Evolutionary conservation across 139 green algal genomes (phyloP).

Genomic region (Nannochloris sp.): DNA sequence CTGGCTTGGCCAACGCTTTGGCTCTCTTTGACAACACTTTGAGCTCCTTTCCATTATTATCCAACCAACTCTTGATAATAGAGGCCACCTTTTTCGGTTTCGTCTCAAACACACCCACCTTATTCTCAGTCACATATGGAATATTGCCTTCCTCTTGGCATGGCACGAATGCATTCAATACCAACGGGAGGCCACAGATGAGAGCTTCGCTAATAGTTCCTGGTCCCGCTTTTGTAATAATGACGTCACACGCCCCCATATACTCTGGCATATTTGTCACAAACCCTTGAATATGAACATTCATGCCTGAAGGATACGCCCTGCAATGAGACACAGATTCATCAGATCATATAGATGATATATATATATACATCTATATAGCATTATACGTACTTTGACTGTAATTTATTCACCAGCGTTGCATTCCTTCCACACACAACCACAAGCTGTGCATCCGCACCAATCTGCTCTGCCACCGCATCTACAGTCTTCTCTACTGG

Average conservation of each 20-base stretch:
- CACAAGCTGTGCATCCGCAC: constrained; percentile 56
- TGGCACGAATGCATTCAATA: constrained; percentile 92
- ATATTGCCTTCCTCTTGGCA: constrained; percentile 97
- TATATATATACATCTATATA: too few species aligned
- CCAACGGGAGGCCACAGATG: constrained; percentile 86
- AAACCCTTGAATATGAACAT: constrained; percentile 63
- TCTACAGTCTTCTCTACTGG: constrained; percentile 76
- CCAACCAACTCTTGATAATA: constrained; percentile 52
- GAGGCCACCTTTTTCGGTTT: constrained; percentile 14
- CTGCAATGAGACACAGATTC: neutral
- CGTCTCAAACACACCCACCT: constrained; percentile 28
- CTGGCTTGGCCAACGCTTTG: constrained; percentile 46
- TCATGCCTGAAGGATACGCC: constrained; percentile 15
- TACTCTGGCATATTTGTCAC: constrained; percentile 89
- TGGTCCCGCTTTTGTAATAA: constrained; percentile 74
- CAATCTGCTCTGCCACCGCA: constrained; percentile 53
- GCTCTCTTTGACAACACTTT: constrained; percentile 37
- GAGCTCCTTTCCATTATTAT: constrained; percentile 26
- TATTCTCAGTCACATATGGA: constrained; percentile 71
- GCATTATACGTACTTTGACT: neutral
- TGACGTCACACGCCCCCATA: constrained; percentile 77
- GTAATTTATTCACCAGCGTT: constrained; percentile 57
- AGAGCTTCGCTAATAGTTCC: constrained; percentile 96
- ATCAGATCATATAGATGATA: too few species aligned
- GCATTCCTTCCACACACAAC: constrained; percentile 92